Base-by-base conservation (phyloP, 2,329 filamentous ascomycete genomes). In the Arthrobotrys sinensis region DNA sequence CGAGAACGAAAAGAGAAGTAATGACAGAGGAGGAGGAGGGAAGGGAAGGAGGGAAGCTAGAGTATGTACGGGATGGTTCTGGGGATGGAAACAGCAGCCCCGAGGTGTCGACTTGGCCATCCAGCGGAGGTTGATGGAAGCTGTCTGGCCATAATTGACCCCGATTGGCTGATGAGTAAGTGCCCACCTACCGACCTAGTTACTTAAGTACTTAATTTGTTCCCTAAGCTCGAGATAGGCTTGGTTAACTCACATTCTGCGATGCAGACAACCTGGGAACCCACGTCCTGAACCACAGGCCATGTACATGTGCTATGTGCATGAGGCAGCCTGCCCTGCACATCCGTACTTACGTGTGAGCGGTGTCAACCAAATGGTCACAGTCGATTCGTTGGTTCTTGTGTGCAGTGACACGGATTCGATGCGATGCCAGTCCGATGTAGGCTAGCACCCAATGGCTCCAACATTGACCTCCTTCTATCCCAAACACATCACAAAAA, bases 301-400 rank as follows among this genome's bases (percentile, higher is more conserved):
- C 48, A 48, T 64, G 48, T 66, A 63, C 69, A 66, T 73, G 69
- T 73, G 48, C 40, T 34, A 52, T 73, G 60, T 77, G 73, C 73
- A 77, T 77, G 73, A 66, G 57, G 60, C 60, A 60, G 55, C 65
- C 66, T 65, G 57, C 50, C 48, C 65, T 77, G 73, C 66, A 77
- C 73, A 70, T 68, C 48, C 55, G 45, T 46, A 62, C 68, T 57
- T 72, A 72, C 55, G 75, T 66, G 62, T 71, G 63, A 67, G 50
- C 62, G 62, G 68, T 71, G 67, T 72, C 67, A 71, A 78, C 75
- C 75, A 78, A 78, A 78, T 78, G 75, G 75, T 72, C 75, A 38
- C 40, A 28, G 21, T 62, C 75, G 43, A 78, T 78, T 78, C 75
- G 75, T 78, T 64, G 38, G 60, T 63, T 55, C 48, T 62, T 38